Evolutionary conservation across 2,329 filamentous ascomycete species (phyloP).

Genomic region (Sarocladium brachiariae): DNA sequence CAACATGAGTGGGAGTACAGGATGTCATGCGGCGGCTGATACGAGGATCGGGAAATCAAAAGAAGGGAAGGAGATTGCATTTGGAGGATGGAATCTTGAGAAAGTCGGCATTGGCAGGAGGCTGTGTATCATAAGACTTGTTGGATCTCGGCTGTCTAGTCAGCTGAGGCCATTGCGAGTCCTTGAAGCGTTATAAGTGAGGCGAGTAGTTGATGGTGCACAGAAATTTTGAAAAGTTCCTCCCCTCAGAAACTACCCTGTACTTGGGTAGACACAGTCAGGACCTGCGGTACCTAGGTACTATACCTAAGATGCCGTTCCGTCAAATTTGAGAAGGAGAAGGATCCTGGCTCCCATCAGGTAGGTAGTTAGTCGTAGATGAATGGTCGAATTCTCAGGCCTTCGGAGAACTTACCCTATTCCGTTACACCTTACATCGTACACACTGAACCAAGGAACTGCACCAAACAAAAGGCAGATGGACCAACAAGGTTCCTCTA

Average conservation of each 20-base stretch:
- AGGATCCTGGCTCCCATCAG: too few relatives aligned
- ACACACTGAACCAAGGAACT: not conserved
- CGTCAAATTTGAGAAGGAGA: too few relatives aligned
- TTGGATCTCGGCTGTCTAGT: constrained; percentile 1
- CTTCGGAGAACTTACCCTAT: not conserved
- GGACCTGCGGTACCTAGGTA: too few relatives aligned
- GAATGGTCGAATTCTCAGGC: too few relatives aligned
- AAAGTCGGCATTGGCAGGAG: not conserved
- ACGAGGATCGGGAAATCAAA: not conserved
- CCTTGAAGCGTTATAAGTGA: constrained; percentile 6
- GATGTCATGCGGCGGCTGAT: not conserved
- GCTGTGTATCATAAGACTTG: constrained; percentile 6
- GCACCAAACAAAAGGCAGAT: too few relatives aligned
- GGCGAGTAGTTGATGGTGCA: too few relatives aligned
- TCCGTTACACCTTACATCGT: not conserved
- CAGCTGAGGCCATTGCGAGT: constrained; percentile 2
- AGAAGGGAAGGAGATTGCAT: not conserved
- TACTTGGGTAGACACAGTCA: too few relatives aligned
- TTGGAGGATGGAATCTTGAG: not conserved
- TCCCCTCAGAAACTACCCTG: too few relatives aligned
- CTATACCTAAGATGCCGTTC: too few relatives aligned
- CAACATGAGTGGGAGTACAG: not conserved
- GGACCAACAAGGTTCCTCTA: constrained; percentile 1
- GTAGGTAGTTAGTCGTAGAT: too few relatives aligned
- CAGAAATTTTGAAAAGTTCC: too few relatives aligned